These are phyloP conservation scores for Phytophthora pinifolia DNA, from an alignment of 352 stramenopile genomes.

Conservation along the genomic window DNA sequence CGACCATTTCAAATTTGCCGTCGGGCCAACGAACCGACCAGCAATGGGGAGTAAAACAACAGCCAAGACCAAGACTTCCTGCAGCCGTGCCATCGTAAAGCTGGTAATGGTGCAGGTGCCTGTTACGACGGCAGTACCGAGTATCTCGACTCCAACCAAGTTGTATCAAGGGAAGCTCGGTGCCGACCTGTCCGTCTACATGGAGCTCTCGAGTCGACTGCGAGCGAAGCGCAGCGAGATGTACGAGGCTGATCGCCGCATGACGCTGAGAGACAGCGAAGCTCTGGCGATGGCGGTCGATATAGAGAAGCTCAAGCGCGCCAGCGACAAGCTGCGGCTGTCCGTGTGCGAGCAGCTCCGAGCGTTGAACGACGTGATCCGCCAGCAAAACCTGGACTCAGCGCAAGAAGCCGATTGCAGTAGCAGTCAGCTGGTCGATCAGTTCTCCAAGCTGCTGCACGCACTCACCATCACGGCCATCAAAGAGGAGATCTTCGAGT, in stretches of 20 bases:
- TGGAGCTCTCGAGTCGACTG: conserved; percentile 3
- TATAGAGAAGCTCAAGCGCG: conserved; percentile 12
- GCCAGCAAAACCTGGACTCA: not conserved
- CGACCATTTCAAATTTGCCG: conserved; percentile 11
- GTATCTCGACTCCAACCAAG: not conserved
- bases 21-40: conserved; percentile 9
- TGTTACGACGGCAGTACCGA: conserved; percentile 1
- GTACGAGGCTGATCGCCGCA: conserved; percentile 11
- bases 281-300: conserved; percentile 11
- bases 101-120: too few species aligned
- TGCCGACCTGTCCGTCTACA: conserved; percentile 12
- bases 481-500: conserved; percentile 23
- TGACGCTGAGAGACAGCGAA: conserved; percentile 10
- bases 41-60: conserved; percentile 8
- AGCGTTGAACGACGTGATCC: conserved; percentile 10
- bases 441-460: conserved; percentile 17
- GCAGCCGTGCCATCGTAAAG: too few species aligned
- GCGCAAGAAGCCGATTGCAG: not conserved
- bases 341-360: conserved; percentile 20
- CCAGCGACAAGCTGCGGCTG: conserved; percentile 16
- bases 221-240: conserved; percentile 13
- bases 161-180: conserved; percentile 12
- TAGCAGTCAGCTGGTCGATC: conserved; percentile 1
- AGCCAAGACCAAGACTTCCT: not conserved
- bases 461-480: conserved; percentile 13